Percentiles rank a stretch among this genome's conserved stretches.
phyloP scores from a whole-genome alignment of 768 basidiomycete species.

The Rhizopogon roseolus region DNA sequence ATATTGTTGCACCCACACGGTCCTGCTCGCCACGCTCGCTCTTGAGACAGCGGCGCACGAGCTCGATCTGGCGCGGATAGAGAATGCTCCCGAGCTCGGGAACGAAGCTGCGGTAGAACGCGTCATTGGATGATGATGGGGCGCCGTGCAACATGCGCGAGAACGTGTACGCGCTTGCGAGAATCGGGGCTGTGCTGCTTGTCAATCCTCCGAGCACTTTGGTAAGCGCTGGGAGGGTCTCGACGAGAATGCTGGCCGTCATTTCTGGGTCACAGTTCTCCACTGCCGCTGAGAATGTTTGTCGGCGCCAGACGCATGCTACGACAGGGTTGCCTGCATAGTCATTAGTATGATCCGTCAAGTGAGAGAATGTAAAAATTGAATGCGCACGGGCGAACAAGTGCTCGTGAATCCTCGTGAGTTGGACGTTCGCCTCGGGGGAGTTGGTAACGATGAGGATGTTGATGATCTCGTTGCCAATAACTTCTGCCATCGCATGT shows the following conservation, averaged over 20 bases:
- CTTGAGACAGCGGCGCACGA: slow-evolving; percentile 75
- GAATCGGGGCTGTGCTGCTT: slow-evolving; percentile 47
- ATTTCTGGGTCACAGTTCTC: slow-evolving; percentile 72
- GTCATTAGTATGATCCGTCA: neutral
- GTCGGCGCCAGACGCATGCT: slow-evolving; percentile 86
- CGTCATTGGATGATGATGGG: slow-evolving; percentile 47
- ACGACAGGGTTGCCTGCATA: slow-evolving; percentile 75
- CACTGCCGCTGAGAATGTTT: slow-evolving; percentile 86
- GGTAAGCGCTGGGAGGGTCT: slow-evolving; percentile 66
- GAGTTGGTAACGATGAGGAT: slow-evolving; percentile 85
- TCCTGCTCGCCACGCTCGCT: slow-evolving; percentile 73
- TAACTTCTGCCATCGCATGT: slow-evolving; percentile 73
- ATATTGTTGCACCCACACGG: slow-evolving; percentile 78
- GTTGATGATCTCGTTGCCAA: slow-evolving; percentile 77
- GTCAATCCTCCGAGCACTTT: slow-evolving; percentile 40
- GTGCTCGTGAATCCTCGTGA: slow-evolving; percentile 85
- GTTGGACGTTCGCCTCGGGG: slow-evolving; percentile 75
- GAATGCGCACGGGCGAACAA: slow-evolving; percentile 66
- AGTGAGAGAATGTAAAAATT: neutral
- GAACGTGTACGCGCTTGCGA: slow-evolving; percentile 74
- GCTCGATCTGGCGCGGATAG: slow-evolving; percentile 76
- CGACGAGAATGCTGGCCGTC: slow-evolving; percentile 59
- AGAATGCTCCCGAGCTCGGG: slow-evolving; percentile 75
- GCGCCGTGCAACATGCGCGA: slow-evolving; percentile 84
- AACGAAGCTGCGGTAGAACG: slow-evolving; percentile 84